A percentile compares a stretch with the other conserved stretches of the same genome.
Conservation (phyloP, 345 rosid genomes). For the Adansonia digitata region DNA sequence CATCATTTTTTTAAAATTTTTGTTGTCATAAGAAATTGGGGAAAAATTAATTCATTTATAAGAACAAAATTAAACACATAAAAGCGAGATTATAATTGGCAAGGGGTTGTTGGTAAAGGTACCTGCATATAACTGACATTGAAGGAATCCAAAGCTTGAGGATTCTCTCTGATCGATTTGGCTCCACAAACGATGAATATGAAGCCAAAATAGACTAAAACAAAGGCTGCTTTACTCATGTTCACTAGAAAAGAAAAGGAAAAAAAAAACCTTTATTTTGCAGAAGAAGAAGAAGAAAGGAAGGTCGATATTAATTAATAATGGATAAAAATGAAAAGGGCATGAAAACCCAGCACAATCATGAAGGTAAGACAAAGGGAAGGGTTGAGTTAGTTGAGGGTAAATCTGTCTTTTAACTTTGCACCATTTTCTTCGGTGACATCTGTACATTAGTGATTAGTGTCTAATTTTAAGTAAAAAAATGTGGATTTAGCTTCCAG, state of each 20-base stretch:
- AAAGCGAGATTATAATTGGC: background rate
- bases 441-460: no score
- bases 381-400: background rate
- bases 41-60: background rate
- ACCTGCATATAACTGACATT: conserved; percentile 39
- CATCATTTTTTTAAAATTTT: background rate
- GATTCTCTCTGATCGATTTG: conserved; percentile 19
- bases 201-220: conserved; percentile 13
- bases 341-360: background rate
- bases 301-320: background rate
- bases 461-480: no score
- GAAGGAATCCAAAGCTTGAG: conserved; percentile 36
- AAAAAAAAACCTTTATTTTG: background rate
- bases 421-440: no score
- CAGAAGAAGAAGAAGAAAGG: background rate
- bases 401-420: no score
- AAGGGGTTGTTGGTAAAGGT: background rate
- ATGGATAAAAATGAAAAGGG: background rate
- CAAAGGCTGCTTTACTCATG: conserved; percentile 5
- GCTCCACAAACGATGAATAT: conserved; percentile 17
- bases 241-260: background rate
- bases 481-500: no score
- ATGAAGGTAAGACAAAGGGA: background rate
- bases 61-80: background rate
- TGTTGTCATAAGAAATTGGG: background rate